Percentiles rank a stretch among this genome's conserved stretches.
phyloP scores from a whole-genome alignment of 169 alveolate species.

The Plasmodium adleri region DNA sequence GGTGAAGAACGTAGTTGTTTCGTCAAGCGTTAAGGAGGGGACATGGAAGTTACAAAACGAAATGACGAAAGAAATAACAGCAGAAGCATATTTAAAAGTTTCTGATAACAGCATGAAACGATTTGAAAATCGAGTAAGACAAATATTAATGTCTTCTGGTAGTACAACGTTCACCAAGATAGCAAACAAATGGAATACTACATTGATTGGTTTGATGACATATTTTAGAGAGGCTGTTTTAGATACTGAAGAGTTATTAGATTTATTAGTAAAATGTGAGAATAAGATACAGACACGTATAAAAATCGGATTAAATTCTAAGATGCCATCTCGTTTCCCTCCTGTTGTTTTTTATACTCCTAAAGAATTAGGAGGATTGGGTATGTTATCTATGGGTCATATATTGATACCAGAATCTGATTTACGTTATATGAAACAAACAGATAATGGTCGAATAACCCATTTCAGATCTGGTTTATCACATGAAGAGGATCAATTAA shows the following conservation, averaged over 20 bases:
- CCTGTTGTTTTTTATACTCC: slow-evolving; percentile 99
- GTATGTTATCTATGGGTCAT: slow-evolving; percentile 99
- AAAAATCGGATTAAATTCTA: slow-evolving; percentile 99
- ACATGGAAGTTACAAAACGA: slow-evolving; percentile 99
- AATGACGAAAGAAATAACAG: slow-evolving; percentile 98
- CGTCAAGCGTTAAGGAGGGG: slow-evolving; percentile 91
- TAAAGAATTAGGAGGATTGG: slow-evolving; percentile 99
- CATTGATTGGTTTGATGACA: slow-evolving; percentile 98
- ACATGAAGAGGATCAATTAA: slow-evolving; percentile 99
- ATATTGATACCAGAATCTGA: slow-evolving; percentile 99
- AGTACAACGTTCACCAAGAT: slow-evolving; percentile 99
- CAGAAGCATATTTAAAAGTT: slow-evolving; percentile 98
- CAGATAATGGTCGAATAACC: slow-evolving; percentile 98
- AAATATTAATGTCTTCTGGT: slow-evolving; percentile 99
- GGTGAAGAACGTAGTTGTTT: slow-evolving; percentile 37
- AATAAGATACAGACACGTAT: slow-evolving; percentile 99
- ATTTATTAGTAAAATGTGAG: slow-evolving; percentile 98
- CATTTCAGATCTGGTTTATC: slow-evolving; percentile 99
- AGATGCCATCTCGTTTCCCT: slow-evolving; percentile 99
- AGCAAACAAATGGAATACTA: slow-evolving; percentile 99
- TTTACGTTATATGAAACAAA: slow-evolving; percentile 96
- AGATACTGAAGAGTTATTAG: slow-evolving; percentile 98
- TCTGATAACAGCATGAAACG: slow-evolving; percentile 97
- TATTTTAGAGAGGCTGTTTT: slow-evolving; percentile 99
- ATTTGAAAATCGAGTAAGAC: slow-evolving; percentile 97